These are phyloP conservation scores for Juncus effusus DNA, from an alignment of 176 grass and related monocot genomes.

Conservation along the genomic window DNA sequence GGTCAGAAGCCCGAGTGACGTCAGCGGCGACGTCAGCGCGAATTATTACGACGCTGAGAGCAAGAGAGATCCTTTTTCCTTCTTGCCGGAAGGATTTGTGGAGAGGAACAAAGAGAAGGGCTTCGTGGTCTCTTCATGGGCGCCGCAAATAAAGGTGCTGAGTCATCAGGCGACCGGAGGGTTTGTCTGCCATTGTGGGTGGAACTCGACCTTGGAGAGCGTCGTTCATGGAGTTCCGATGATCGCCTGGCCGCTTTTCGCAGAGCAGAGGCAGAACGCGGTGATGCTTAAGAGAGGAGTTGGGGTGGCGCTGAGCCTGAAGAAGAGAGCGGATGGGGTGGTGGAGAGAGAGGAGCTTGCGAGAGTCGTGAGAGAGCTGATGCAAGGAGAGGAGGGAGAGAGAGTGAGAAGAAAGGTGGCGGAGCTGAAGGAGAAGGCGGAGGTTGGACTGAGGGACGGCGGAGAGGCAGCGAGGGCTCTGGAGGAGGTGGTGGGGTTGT, in stretches of 20 bases:
- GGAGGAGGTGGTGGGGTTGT: slow-evolving; percentile 6
- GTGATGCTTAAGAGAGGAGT: slow-evolving; percentile 35
- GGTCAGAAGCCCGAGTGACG: slow-evolving; percentile 33
- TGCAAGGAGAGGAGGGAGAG: slow-evolving; percentile 43
- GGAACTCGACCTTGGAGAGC: slow-evolving; percentile 56
- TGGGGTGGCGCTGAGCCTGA: slow-evolving; percentile 19
- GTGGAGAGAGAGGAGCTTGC: slow-evolving; percentile 36
- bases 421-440: slow-evolving; percentile 25
- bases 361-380: slow-evolving; percentile 20
- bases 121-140: slow-evolving; percentile 22
- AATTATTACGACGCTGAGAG: not conserved
- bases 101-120: slow-evolving; percentile 33
- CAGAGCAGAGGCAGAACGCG: slow-evolving; percentile 56
- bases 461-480: slow-evolving; percentile 24
- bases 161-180: slow-evolving; percentile 19
- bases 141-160: slow-evolving; percentile 33
- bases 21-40: slow-evolving; percentile 11
- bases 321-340: not conserved
- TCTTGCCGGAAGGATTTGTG: slow-evolving; percentile 33
- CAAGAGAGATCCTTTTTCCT: slow-evolving; percentile 21
- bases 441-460: slow-evolving; percentile 19
- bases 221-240: slow-evolving; percentile 42
- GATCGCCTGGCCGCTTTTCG: slow-evolving; percentile 53
- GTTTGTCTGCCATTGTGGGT: slow-evolving; percentile 66
- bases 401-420: slow-evolving; percentile 5